These are phyloP conservation scores for Lasiosphaeria ovina DNA, from an alignment of 495 filamentous ascomycete species.

Conservation along the genomic window DNA sequence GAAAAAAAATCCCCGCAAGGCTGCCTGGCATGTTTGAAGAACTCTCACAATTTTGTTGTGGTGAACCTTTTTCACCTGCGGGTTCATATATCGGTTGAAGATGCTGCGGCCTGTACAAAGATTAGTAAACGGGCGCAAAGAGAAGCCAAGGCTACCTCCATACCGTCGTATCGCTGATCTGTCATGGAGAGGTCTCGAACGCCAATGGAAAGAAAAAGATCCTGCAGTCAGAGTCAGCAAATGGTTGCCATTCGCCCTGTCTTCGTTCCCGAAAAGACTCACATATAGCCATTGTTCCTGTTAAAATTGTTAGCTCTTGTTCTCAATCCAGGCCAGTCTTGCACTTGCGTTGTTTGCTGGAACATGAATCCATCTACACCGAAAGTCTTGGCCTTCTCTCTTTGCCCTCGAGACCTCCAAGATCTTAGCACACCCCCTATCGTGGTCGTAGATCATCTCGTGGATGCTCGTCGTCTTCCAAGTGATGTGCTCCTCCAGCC, in stretches of 20 bases:
- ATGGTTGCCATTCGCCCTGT: too few relatives aligned
- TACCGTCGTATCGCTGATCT: slow-evolving; percentile 16
- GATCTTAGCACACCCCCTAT: slow-evolving; percentile 10
- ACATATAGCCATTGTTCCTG: slow-evolving; percentile 18
- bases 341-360: slow-evolving; percentile 16
- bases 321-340: background rate
- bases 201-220: slow-evolving; percentile 18
- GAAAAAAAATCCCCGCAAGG: background rate
- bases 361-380: slow-evolving; percentile 18
- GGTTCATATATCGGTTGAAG: slow-evolving; percentile 17
- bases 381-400: slow-evolving; percentile 11
- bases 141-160: background rate
- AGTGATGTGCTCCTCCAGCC: slow-evolving; percentile 13
- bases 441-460: slow-evolving; percentile 14
- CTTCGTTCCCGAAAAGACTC: background rate
- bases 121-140: background rate
- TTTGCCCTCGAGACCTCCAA: slow-evolving; percentile 3
- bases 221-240: background rate
- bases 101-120: slow-evolving; percentile 2
- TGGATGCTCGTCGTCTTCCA: slow-evolving; percentile 15
- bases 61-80: slow-evolving; percentile 11
- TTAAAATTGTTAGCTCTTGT: background rate
- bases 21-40: background rate
- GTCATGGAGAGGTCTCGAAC: slow-evolving; percentile 12
- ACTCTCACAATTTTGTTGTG: background rate